Base-by-base conservation (phyloP, 805 yeast genomes). In the Saccharomycopsis vini region DNA sequence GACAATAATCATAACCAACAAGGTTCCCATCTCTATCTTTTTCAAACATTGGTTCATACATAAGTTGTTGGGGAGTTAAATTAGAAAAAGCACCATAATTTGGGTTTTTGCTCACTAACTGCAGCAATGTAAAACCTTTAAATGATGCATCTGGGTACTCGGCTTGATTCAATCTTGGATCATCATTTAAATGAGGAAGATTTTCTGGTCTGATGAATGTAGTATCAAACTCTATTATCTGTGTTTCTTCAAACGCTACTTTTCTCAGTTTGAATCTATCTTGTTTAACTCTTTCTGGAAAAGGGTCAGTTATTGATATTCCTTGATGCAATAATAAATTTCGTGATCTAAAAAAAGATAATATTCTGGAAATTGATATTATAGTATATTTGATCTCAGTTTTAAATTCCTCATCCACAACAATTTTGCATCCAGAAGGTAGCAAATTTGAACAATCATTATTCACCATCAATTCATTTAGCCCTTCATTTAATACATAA, bases 301-400 rank as follows among this genome's bases (percentile, higher is more conserved):
- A 46, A 7, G 50, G 46, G 18, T 29, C 22, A 9, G 13, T 33
- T 16, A 43, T n/a, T 5, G 24, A 33, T 5, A 46, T 13, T 9
- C 50, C 50, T 16, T 46, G 30, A 31, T 46, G 50, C 5, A 43
- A 10, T 6, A 46, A 35, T 4, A 43, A 24, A 16, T 31, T 35
- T 20, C 50, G 18, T 3, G 40, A 12, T 35, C 50, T 33, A 33
- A 46, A 39, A 29, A 37, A 46, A 20, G 32, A 21, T 24, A 46
- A 46, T n/a, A 43, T 22, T 33, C 50, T n/a, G 26, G 31, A 24
- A 29, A 34, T 31, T 22, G 39, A 43, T 7, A 18, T 7, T 12
- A 38, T 40, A 36, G 43, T 47, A 28, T 30, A 41, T 13, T 24
- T 31, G 18, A 38, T 18, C 15, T 18, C 6, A 24, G 16, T n/a